Evolutionary conservation across 768 basidiomycete species (phyloP).

Genomic region (Kwoniella newhampshirensis): DNA sequence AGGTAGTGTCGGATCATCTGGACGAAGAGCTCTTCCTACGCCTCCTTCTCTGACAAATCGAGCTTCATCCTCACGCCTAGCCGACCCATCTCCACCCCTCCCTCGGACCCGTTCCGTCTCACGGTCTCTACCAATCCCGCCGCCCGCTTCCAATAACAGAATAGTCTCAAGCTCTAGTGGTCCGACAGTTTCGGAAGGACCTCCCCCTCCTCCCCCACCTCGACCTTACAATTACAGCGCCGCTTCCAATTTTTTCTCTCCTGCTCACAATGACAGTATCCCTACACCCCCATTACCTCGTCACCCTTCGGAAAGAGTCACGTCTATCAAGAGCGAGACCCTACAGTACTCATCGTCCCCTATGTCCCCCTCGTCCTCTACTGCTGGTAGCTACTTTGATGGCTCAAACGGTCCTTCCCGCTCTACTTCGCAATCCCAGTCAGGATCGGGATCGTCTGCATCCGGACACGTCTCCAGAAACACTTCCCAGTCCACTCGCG

Average conservation of each 20-base stretch:
- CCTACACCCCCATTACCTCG: background rate
- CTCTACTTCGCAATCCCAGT: conserved; percentile 5
- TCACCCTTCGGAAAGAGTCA: background rate
- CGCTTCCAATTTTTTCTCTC: background rate
- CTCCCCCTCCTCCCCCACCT: conserved; percentile 17
- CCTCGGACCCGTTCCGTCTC: conserved; percentile 19
- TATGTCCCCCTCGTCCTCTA: conserved; percentile 1
- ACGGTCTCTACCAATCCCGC: conserved; percentile 23
- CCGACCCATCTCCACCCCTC: conserved; percentile 12
- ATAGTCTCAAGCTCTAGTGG: conserved; percentile 1
- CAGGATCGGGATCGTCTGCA: background rate
- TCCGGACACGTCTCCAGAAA: conserved; percentile 6
- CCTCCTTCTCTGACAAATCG: conserved; percentile 17
- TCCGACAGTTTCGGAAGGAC: background rate
- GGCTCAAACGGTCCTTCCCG: conserved; percentile 10
- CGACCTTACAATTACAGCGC: conserved; percentile 8
- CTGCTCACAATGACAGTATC: conserved; percentile 4
- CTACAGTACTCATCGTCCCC: background rate
- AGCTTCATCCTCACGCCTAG: background rate
- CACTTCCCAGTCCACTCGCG: conserved; percentile 11
- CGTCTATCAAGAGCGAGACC: background rate
- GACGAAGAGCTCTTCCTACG: conserved; percentile 25
- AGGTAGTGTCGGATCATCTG: conserved; percentile 15
- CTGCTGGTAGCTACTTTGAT: conserved; percentile 1
- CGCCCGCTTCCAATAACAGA: conserved; percentile 2